Conservation (phyloP, 2,329 filamentous ascomycete genomes). For the Lachnellula subtilissima region DNA sequence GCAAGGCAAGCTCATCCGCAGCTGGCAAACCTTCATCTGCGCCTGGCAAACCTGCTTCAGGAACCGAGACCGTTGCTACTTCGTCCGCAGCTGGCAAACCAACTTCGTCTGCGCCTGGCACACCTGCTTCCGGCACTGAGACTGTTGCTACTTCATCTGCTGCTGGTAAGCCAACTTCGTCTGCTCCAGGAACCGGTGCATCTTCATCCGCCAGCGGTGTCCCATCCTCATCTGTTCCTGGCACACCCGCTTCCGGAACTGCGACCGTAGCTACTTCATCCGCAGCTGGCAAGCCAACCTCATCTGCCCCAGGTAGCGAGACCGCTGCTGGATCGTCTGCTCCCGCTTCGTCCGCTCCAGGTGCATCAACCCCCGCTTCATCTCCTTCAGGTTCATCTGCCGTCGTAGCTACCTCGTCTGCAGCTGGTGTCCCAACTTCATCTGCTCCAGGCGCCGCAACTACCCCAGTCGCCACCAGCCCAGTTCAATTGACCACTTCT, state of each 20-base stretch:
- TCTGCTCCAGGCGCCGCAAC: neutral
- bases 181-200: neutral
- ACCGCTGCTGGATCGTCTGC: constrained; percentile 12
- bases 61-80: constrained; percentile 2
- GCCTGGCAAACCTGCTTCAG: constrained; percentile 12
- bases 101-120: constrained; percentile 5
- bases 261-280: neutral
- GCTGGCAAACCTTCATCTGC: constrained; percentile 3
- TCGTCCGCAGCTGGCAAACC: constrained; percentile 31
- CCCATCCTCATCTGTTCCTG: neutral
- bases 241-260: neutral
- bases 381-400: neutral
- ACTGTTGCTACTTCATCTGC: constrained; percentile 31
- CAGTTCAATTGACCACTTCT: constrained; percentile 27
- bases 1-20: neutral
- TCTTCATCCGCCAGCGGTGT: neutral
- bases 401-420: neutral
- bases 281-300: neutral
- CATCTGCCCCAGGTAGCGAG: constrained; percentile 8
- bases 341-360: constrained; percentile 32
- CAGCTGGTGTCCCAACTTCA: neutral
- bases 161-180: neutral
- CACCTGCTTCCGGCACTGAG: constrained; percentile 14
- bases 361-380: neutral
- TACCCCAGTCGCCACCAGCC: constrained; percentile 1